These are phyloP conservation scores for Chytriomyces sp. DNA, from an alignment of 192 early-diverging fungal genomes.

Conservation along the genomic window DNA sequence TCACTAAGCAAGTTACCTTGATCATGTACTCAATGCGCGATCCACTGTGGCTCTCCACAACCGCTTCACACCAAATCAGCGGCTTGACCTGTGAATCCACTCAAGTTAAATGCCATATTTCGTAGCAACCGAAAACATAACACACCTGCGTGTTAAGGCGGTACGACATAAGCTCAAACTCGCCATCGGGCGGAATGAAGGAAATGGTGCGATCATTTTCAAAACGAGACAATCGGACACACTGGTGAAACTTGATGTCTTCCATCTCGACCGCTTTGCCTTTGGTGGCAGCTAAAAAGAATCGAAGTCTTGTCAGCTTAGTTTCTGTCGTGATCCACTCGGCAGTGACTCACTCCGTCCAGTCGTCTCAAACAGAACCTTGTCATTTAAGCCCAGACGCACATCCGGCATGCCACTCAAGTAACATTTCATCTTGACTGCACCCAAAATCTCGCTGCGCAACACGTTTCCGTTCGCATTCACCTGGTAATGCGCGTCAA, in stretches of 20 bases:
- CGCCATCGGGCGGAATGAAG: slow-evolving; percentile 98
- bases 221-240: slow-evolving; percentile 92
- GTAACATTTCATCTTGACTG: slow-evolving; percentile 94
- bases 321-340: neutral
- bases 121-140: slow-evolving; percentile 75
- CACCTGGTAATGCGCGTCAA: slow-evolving; percentile 6
- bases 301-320: neutral
- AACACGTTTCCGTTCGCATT: slow-evolving; percentile 75
- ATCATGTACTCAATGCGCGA: slow-evolving; percentile 95
- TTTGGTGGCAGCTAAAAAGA: slow-evolving; percentile 35
- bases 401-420: slow-evolving; percentile 97
- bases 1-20: slow-evolving; percentile 41
- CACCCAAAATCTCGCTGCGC: slow-evolving; percentile 86
- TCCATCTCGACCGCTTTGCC: slow-evolving; percentile 86
- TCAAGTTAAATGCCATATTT: slow-evolving; percentile 70
- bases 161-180: slow-evolving; percentile 82
- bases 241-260: slow-evolving; percentile 99
- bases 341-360: slow-evolving; percentile 60
- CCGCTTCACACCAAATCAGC: slow-evolving; percentile 82
- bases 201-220: slow-evolving; percentile 95
- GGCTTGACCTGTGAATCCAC: slow-evolving; percentile 82
- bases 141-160: slow-evolving; percentile 75
- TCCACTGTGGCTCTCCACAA: slow-evolving; percentile 83
- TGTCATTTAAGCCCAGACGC: slow-evolving; percentile 96
- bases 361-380: slow-evolving; percentile 91